Conservation (phyloP, 2,329 filamentous ascomycete species). For the Penicillium capsulatum region DNA sequence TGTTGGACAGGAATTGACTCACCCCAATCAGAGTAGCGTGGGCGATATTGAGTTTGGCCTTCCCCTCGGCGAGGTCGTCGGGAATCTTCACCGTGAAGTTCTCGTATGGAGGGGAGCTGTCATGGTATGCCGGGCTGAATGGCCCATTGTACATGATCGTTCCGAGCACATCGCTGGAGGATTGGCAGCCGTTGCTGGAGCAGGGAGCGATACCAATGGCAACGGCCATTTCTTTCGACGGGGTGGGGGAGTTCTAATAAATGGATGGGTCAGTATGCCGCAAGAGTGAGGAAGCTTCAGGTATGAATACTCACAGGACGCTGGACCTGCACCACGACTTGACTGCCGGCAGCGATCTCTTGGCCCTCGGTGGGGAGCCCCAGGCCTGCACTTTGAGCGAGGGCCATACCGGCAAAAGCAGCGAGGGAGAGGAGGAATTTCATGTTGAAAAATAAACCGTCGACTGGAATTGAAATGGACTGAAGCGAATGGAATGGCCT, state of each 20-base stretch:
- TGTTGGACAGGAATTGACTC: conserved; percentile 16
- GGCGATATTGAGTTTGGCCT: conserved; percentile 25
- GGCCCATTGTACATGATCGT: conserved; percentile 26
- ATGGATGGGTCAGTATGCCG: not conserved
- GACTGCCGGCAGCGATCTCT: conserved; percentile 17
- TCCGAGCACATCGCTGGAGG: conserved; percentile 21
- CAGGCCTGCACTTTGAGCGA: conserved; percentile 28
- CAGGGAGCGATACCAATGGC: conserved; percentile 32
- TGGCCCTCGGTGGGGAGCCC: conserved; percentile 21
- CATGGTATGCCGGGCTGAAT: conserved; percentile 28
- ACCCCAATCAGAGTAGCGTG: conserved; percentile 31
- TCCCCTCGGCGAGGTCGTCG: conserved; percentile 7
- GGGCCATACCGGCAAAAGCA: conserved; percentile 19
- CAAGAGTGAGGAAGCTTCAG: no score
- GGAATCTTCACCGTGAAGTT: conserved; percentile 32
- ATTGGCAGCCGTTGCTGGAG: conserved; percentile 12
- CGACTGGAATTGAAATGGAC: not conserved
- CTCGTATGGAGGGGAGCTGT: conserved; percentile 22
- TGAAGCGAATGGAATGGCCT: not conserved
- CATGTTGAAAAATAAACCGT: conserved; percentile 19
- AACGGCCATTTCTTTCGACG: conserved; percentile 26
- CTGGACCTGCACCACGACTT: conserved; percentile 28
- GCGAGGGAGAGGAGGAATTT: conserved; percentile 18
- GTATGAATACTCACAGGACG: conserved; percentile 25
- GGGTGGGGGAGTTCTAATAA: conserved; percentile 25